Evolutionary conservation across 2,329 filamentous ascomycete genomes (phyloP).

Genomic region (Fusarium foetens): DNA sequence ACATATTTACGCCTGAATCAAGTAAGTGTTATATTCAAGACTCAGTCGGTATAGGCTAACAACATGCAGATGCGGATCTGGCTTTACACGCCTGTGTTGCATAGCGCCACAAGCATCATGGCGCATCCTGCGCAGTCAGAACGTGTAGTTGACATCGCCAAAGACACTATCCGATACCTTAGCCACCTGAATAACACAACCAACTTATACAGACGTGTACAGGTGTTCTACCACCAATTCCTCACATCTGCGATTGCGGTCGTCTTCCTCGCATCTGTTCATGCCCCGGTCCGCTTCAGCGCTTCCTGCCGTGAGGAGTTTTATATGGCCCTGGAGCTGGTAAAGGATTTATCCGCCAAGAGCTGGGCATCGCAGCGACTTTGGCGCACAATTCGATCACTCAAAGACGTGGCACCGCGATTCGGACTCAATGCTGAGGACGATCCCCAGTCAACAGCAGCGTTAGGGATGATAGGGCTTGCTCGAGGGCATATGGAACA

Average conservation of each 20-base stretch:
- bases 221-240: conserved; percentile 85
- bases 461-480: conserved; percentile 66
- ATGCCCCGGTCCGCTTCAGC: conserved; percentile 78
- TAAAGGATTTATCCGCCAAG: conserved; percentile 76
- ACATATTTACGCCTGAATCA: conserved; percentile 90
- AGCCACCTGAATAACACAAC: conserved; percentile 76
- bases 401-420: conserved; percentile 77
- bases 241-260: conserved; percentile 79
- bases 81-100: conserved; percentile 87
- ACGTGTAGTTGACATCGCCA: conserved; percentile 77
- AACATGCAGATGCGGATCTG: conserved; percentile 75
- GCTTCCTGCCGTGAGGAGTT: conserved; percentile 77
- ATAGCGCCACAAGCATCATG: conserved; percentile 85
- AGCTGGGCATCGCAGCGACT: conserved; percentile 77
- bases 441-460: conserved; percentile 63
- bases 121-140: conserved; percentile 78
- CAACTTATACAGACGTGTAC: conserved; percentile 75
- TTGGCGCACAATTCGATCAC: conserved; percentile 76
- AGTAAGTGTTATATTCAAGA: conserved; percentile 44
- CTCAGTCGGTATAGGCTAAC: background rate
- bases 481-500: conserved; percentile 54
- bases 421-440: conserved; percentile 66
- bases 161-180: conserved; percentile 79
- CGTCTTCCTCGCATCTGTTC: conserved; percentile 79
- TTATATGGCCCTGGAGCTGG: conserved; percentile 79